These are phyloP conservation scores for Ophiosphaerella herpotricha DNA, from an alignment of 2,329 filamentous ascomycete genomes.

Conservation along the genomic window DNA sequence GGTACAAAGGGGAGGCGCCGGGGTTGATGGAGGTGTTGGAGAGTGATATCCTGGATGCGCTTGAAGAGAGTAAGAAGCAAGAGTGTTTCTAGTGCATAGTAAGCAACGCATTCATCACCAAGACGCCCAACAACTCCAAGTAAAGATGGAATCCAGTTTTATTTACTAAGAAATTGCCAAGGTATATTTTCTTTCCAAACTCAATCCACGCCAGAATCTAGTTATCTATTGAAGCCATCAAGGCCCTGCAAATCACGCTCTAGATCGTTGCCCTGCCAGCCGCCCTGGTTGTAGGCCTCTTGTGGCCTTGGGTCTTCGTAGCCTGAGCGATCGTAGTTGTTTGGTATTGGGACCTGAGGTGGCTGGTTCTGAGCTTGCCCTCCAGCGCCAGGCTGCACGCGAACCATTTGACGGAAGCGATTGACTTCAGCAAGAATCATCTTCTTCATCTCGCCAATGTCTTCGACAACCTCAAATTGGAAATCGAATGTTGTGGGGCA, in stretches of 20 bases:
- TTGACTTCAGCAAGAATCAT: slow-evolving; percentile 97
- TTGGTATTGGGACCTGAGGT: slow-evolving; percentile 65
- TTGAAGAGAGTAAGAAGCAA: neutral
- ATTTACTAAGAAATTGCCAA: neutral
- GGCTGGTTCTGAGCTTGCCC: slow-evolving; percentile 46
- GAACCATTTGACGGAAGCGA: slow-evolving; percentile 72
- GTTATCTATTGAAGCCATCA: slow-evolving; percentile 28
- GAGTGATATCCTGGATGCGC: slow-evolving; percentile 26
- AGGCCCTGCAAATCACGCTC: slow-evolving; percentile 56
- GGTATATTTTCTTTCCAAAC: slow-evolving; percentile 14
- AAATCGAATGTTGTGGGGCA: slow-evolving; percentile 97
- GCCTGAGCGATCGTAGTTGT: slow-evolving; percentile 61
- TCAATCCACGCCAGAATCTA: slow-evolving; percentile 7
- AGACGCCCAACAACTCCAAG: neutral
- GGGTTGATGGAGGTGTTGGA: slow-evolving; percentile 53
- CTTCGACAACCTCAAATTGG: slow-evolving; percentile 96
- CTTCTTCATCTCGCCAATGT: slow-evolving; percentile 90
- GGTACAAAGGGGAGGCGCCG: slow-evolving; percentile 59
- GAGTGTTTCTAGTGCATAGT: neutral
- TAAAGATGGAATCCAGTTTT: neutral
- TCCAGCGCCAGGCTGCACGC: slow-evolving; percentile 44
- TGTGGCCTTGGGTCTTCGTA: slow-evolving; percentile 68
- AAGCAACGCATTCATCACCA: too few species aligned
- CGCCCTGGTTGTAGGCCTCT: slow-evolving; percentile 52
- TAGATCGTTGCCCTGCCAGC: slow-evolving; percentile 47